phyloP scores from a whole-genome alignment of 768 basidiomycete species.

The Boletus tylopilopsis region DNA sequence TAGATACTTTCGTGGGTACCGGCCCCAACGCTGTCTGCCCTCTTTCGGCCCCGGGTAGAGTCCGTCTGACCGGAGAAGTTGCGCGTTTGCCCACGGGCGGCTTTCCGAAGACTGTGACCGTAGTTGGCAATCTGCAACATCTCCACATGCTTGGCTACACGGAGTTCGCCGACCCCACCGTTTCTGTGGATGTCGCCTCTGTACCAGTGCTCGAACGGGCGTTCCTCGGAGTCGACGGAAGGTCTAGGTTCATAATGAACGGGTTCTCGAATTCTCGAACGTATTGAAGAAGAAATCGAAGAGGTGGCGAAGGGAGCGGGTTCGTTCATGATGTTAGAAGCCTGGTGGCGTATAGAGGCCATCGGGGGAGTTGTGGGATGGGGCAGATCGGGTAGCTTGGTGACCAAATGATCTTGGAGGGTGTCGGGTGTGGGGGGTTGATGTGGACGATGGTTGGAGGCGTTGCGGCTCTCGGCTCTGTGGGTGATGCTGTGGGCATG shows the following conservation, averaged over 20 bases:
- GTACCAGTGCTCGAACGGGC: conserved; percentile 88
- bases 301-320: conserved; percentile 54
- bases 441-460: conserved; percentile 20
- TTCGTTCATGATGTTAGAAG: conserved; percentile 58
- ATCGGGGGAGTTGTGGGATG: conserved; percentile 32
- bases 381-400: conserved; percentile 28
- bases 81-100: conserved; percentile 23
- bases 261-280: conserved; percentile 34
- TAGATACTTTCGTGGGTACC: conserved; percentile 61
- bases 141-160: conserved; percentile 69
- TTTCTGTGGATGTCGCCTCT: conserved; percentile 83
- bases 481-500: conserved; percentile 31
- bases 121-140: conserved; percentile 89
- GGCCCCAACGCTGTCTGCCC: conserved; percentile 64
- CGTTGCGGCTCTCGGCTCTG: conserved; percentile 38
- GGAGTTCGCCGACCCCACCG: conserved; percentile 83
- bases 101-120: conserved; percentile 54
- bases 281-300: conserved; percentile 43
- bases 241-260: conserved; percentile 39
- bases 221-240: conserved; percentile 76
- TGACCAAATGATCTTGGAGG: conserved; percentile 29
- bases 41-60: conserved; percentile 40
- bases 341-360: conserved; percentile 35
- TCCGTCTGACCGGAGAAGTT: conserved; percentile 22
- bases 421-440: conserved; percentile 28